A percentile compares a stretch with the other conserved stretches of the same genome.
These are phyloP conservation scores for Teratosphaeriaceae sp. DNA, from an alignment of 2,329 filamentous ascomycete genomes.

Conservation along the genomic window DNA sequence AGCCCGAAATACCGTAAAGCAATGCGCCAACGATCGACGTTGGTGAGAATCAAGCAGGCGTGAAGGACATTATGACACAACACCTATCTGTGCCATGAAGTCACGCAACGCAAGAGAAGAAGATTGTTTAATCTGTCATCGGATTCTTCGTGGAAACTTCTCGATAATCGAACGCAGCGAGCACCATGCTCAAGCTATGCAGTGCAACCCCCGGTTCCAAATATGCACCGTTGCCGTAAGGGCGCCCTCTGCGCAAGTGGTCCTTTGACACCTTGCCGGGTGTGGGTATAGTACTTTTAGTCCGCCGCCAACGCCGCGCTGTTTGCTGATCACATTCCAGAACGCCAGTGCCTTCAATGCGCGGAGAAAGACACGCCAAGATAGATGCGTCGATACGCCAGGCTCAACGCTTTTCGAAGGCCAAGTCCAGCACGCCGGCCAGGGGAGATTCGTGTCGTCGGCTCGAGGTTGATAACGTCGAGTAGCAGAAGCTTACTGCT, in stretches of 20 bases:
- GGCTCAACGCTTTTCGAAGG: too few relatives aligned
- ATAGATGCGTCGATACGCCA: too few relatives aligned
- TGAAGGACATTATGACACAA: too few relatives aligned
- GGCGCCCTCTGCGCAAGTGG: slow-evolving; percentile 8
- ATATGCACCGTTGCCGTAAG: slow-evolving; percentile 3
- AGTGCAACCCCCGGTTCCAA: neutral
- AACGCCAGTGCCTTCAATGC: too few relatives aligned
- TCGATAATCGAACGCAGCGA: neutral
- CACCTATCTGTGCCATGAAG: neutral
- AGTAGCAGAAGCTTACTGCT: slow-evolving; percentile 3
- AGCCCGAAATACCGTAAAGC: too few relatives aligned
- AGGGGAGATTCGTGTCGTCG: neutral
- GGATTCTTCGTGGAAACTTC: too few relatives aligned
- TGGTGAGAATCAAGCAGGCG: too few relatives aligned
- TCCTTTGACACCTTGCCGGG: slow-evolving; percentile 3
- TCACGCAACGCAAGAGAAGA: neutral
- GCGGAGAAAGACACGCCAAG: too few relatives aligned
- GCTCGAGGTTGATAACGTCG: neutral
- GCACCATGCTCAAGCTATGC: neutral
- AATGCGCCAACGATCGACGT: too few relatives aligned
- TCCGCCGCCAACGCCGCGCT: slow-evolving; percentile 4
- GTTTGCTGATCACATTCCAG: neutral
- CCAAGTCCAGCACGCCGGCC: too few relatives aligned
- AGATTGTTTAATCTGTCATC: too few relatives aligned
- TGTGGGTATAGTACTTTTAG: slow-evolving; percentile 8